Base-by-base conservation (phyloP, 345 rosid genomes). In the Melaleuca quinquenervia region DNA sequence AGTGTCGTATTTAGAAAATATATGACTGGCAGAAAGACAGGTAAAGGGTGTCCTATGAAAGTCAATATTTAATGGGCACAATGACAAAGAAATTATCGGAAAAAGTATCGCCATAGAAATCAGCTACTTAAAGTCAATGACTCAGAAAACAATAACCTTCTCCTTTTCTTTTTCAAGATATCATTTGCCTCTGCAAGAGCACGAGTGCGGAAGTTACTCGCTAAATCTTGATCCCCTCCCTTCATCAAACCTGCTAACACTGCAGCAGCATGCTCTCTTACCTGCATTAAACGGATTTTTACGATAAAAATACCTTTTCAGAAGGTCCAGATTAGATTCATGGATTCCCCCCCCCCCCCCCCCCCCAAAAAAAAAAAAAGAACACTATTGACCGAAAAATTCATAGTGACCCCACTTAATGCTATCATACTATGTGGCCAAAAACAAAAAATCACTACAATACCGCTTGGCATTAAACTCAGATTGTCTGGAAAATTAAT, bases 231-330 rank as follows among this genome's bases (percentile, higher is more conserved):
- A 90, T 96, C 98, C 78, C 96, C 99, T 62, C 98, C 98, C 91
- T 97, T 97, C 98, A 95, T 92, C 86, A 97, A 89, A 84, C 98
- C 98, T 62, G 98, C 99, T 85, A 97, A 92, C 90, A 97, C 98
- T 54, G 98, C 95, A 48, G 98, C 98, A 50, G 98, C 98, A 90
- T 96, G 99, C 94, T 97, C 99, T 85, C 99, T 95, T 86, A 97
- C 98, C 99, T 97, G 90, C 70, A 7, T 70, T 41, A 41, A 56
- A 70, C 36, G 48, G 48, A 36, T 36, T 70, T 64, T 70, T 20
- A 70, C 11, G 41, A 70, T 36, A 70, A 36, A 32, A 36, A 48
- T 21, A 32, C 48, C 78, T 48, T 49, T 32, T 60, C 12, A 84
- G 24, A 70, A 70, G 13, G 48, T 70, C 48, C 80, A 20, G 56